A percentile compares a stretch with the other conserved stretches of the same genome.
phyloP scores from a whole-genome alignment of 2,329 filamentous ascomycete species.

The Clarireedia monteithiana region DNA sequence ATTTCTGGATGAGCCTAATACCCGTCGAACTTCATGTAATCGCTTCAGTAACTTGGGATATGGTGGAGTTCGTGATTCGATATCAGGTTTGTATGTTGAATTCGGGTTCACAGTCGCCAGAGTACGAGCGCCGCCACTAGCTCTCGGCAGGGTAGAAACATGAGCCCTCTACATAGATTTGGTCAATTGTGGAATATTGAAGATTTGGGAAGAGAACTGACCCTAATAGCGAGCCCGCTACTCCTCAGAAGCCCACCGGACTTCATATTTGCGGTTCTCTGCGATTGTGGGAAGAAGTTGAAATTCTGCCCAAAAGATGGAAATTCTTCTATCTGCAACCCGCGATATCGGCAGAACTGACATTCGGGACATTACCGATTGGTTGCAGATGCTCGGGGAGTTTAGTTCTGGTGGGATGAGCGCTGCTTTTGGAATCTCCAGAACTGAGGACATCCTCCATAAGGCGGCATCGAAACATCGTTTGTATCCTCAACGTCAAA shows the following conservation, averaged over 20 bases:
- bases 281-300: neutral
- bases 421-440: neutral
- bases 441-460: no score
- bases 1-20: slow-evolving; percentile 53
- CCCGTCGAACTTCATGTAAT: slow-evolving; percentile 64
- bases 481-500: no score
- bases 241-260: slow-evolving; percentile 24
- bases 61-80: slow-evolving; percentile 46
- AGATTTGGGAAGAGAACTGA: slow-evolving; percentile 10
- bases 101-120: slow-evolving; percentile 24
- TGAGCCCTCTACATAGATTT: slow-evolving; percentile 14
- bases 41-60: slow-evolving; percentile 76
- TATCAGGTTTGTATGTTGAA: slow-evolving; percentile 22
- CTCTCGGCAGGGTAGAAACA: slow-evolving; percentile 11
- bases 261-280: slow-evolving; percentile 20
- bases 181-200: slow-evolving; percentile 21
- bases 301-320: neutral
- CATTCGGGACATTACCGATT: neutral
- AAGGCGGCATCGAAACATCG: no score
- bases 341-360: slow-evolving; percentile 7
- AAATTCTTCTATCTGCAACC: slow-evolving; percentile 4
- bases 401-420: no score
- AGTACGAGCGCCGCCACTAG: slow-evolving; percentile 16
- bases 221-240: slow-evolving; percentile 27
- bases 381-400: neutral